These are phyloP conservation scores for Magnolia changhungtana DNA, from an alignment of 164 flowering plant species.

Conservation along the genomic window DNA sequence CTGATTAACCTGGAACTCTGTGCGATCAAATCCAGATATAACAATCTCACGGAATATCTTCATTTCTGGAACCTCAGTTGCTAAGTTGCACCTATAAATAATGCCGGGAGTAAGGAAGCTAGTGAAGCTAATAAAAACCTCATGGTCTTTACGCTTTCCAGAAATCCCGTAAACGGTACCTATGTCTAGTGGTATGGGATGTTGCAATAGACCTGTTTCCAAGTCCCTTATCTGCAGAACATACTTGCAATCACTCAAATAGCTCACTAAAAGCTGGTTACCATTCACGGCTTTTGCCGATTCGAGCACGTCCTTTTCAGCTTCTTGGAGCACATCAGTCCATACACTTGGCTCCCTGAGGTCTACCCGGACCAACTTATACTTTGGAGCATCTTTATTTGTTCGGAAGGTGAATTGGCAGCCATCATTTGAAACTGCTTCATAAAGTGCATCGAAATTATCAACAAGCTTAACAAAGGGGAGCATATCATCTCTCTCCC, in stretches of 20 bases:
- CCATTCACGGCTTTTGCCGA: constrained; percentile 72
- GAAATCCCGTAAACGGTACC: constrained; percentile 70
- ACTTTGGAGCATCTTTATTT: constrained; percentile 88
- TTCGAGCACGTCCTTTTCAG: constrained; percentile 80
- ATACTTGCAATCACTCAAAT: constrained; percentile 88
- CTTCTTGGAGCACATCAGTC: constrained; percentile 67
- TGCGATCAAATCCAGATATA: constrained; percentile 83
- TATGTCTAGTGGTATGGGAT: constrained; percentile 79
- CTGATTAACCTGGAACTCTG: constrained; percentile 82
- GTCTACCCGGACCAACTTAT: constrained; percentile 85
- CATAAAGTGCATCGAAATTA: constrained; percentile 73
- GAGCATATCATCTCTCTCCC: constrained; percentile 43
- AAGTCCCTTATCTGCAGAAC: constrained; percentile 82
- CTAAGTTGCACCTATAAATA: constrained; percentile 72
- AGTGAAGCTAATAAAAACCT: constrained; percentile 66
- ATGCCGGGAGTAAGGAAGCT: constrained; percentile 94
- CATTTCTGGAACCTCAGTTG: constrained; percentile 55
- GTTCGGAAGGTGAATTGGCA: constrained; percentile 79
- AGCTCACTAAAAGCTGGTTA: constrained; percentile 67
- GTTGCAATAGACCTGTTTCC: constrained; percentile 68
- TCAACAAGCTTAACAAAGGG: constrained; percentile 90
- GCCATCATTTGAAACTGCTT: constrained; percentile 73
- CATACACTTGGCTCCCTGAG: constrained; percentile 68
- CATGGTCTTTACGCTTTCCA: constrained; percentile 63
- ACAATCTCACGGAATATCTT: constrained; percentile 73